These are phyloP conservation scores for Coemansia sp. DNA, from an alignment of 192 early-diverging fungal genomes.

Conservation along the genomic window DNA sequence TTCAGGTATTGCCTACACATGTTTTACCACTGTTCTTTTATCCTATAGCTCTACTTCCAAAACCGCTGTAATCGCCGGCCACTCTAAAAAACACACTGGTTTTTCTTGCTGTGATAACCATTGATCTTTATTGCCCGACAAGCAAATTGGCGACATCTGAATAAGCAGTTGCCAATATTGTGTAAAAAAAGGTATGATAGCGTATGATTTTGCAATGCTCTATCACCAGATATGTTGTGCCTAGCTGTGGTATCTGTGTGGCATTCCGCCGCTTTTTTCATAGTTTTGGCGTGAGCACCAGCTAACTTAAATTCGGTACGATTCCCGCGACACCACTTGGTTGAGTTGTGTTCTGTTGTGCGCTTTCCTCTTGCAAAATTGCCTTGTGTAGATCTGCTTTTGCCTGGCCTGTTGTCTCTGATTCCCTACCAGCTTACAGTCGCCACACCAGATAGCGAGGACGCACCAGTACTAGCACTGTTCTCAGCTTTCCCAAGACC, in stretches of 20 bases:
- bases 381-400: neutral
- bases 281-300: neutral
- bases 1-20: neutral
- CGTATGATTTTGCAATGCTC: conserved; percentile 5
- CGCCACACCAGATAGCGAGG: neutral
- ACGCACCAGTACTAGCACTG: neutral
- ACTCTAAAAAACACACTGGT: neutral
- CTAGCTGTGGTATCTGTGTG: conserved; percentile 11
- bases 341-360: neutral
- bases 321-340: neutral
- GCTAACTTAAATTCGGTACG: neutral
- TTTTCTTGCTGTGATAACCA: neutral
- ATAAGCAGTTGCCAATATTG: neutral
- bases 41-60: neutral
- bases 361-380: neutral
- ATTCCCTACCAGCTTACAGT: neutral
- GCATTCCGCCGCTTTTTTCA: neutral
- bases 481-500: neutral
- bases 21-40: neutral
- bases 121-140: neutral
- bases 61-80: neutral
- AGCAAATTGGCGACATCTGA: neutral
- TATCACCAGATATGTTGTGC: neutral
- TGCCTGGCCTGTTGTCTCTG: neutral
- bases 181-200: conserved; percentile 3